Conservation (phyloP, 805 yeast genomes). For the Sugiyamaella marilandica region DNA sequence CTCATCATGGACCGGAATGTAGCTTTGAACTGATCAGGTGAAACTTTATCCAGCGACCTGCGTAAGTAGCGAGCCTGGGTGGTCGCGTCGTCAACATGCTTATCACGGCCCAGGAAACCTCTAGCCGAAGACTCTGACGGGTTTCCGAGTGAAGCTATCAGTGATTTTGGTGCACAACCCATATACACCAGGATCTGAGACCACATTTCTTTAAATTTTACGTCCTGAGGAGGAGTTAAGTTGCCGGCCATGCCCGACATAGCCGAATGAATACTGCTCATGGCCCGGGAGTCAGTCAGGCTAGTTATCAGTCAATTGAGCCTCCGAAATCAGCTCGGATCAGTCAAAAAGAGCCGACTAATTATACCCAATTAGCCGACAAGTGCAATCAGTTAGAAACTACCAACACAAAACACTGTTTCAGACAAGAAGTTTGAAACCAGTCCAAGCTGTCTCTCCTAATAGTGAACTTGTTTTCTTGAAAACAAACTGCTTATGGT, state of each 20-base stretch:
- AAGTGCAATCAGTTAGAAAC: too few relatives aligned
- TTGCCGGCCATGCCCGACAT: conserved; percentile 33
- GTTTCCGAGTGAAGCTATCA: conserved; percentile 12
- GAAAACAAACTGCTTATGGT: too few relatives aligned
- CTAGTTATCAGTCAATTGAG: too few relatives aligned
- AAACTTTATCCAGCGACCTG: conserved; percentile 46
- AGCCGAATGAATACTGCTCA: not conserved
- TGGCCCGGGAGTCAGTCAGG: not conserved
- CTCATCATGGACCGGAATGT: conserved; percentile 59
- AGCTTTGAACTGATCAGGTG: conserved; percentile 47
- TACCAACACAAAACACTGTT: too few relatives aligned
- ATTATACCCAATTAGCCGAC: too few relatives aligned
- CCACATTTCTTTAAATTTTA: conserved; percentile 37
- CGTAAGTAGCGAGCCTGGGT: conserved; percentile 31
- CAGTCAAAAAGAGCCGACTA: too few relatives aligned
- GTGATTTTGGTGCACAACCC: conserved; percentile 27
- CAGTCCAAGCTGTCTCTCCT: too few relatives aligned
- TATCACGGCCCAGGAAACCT: not conserved
- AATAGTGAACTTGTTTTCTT: too few relatives aligned
- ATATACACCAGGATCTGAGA: conserved; percentile 25
- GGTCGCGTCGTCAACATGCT: not conserved
- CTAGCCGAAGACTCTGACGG: conserved; percentile 24
- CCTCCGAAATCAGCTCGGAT: too few relatives aligned
- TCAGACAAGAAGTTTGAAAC: too few relatives aligned
- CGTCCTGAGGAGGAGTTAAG: conserved; percentile 35